Evolutionary conservation across 495 filamentous ascomycete species (phyloP).

Genomic region (Hypoxylon crocopeplum): DNA sequence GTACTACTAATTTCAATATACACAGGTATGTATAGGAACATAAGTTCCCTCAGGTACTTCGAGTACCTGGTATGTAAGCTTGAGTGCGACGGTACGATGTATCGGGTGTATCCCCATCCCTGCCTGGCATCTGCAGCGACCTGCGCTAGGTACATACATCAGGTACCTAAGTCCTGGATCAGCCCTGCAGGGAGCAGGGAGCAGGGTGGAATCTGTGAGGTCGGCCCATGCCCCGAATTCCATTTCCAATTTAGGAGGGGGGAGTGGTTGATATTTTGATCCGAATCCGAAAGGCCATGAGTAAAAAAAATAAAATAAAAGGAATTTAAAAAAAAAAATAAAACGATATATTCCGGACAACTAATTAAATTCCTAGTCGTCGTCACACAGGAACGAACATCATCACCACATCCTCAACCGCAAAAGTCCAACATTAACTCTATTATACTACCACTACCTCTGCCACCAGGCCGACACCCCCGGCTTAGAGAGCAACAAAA

Average conservation of each 20-base stretch:
- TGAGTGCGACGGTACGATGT: neutral
- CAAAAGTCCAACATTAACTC: constrained; percentile 12
- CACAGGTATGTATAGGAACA: neutral
- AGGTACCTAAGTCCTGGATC: constrained; percentile 20
- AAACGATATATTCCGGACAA: neutral
- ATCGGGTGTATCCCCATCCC: constrained; percentile 4
- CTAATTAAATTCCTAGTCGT: neutral
- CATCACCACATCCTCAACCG: constrained; percentile 2
- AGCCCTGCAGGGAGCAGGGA: constrained; percentile 27
- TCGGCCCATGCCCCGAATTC: constrained; percentile 17
- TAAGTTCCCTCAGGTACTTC: constrained; percentile 15
- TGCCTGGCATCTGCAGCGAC: constrained; percentile 19
- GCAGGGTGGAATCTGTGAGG: constrained; percentile 1
- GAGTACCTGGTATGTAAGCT: constrained; percentile 17
- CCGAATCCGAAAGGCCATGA: constrained; percentile 20
- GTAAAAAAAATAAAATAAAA: constrained; percentile 15
- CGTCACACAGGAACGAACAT: constrained; percentile 14
- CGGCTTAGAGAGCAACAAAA: constrained; percentile 27
- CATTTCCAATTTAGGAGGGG: constrained; percentile 6
- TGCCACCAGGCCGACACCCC: constrained; percentile 17
- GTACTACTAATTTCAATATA: neutral
- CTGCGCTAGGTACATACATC: constrained; percentile 9
- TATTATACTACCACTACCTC: constrained; percentile 1
- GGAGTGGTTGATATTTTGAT: constrained; percentile 12
- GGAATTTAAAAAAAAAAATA: neutral